A percentile compares a stretch with the other conserved stretches of the same genome.
phyloP scores from a whole-genome alignment of 1,139 yeast genomes.

The Yamadazyma blattariae region DNA sequence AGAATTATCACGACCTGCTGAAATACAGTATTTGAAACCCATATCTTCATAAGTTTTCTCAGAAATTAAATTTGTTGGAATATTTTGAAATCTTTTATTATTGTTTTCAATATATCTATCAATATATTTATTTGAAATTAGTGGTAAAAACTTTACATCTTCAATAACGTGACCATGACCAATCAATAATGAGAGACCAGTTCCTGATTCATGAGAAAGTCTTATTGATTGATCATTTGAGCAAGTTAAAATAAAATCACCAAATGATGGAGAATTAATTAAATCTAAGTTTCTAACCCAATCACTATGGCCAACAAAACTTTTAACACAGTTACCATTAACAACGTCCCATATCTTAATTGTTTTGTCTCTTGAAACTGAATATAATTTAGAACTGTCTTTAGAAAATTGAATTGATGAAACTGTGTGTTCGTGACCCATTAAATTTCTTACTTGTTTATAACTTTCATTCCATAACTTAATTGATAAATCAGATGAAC shows the following conservation, averaged over 20 bases:
- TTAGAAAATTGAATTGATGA: conserved; percentile 60
- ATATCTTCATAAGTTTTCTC: conserved; percentile 27
- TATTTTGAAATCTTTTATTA: conserved; percentile 27
- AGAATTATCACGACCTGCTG: conserved; percentile 80
- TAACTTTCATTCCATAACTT: conserved; percentile 68
- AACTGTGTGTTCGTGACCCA: conserved; percentile 91
- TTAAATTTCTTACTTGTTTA: conserved; percentile 59
- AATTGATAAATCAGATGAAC: conserved; percentile 73
- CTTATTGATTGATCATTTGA: conserved; percentile 81
- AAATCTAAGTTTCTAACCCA: conserved; percentile 77
- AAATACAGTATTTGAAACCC: conserved; percentile 67
- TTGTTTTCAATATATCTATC: conserved; percentile 46
- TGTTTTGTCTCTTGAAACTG: conserved; percentile 76
- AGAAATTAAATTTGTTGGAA: conserved; percentile 29
- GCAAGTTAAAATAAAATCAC: conserved; percentile 67
- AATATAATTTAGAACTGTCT: conserved; percentile 44
- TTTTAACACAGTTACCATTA: conserved; percentile 64
- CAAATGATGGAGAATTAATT: conserved; percentile 22
- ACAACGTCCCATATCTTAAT: conserved; percentile 75
- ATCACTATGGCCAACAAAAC: conserved; percentile 78
- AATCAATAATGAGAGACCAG: conserved; percentile 62
- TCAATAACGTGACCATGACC: conserved; percentile 90
- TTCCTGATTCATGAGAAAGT: conserved; percentile 62
- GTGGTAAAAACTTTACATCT: conserved; percentile 66
- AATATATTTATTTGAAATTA: conserved; percentile 42